Conservation (phyloP, 2,329 filamentous ascomycete genomes). For the Trichoderma sp. region DNA sequence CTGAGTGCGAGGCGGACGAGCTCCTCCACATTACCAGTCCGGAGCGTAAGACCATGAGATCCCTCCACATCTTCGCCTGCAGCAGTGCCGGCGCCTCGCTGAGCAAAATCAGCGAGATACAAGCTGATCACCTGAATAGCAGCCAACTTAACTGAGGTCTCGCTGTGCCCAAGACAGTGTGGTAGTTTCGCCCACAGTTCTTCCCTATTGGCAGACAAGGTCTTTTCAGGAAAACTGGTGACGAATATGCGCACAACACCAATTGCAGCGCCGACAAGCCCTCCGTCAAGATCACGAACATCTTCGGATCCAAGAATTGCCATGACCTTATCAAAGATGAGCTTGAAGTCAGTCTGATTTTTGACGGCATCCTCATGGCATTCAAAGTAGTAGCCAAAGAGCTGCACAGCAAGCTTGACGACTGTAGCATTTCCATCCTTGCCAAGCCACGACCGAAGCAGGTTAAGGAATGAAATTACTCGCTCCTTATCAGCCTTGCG, state of each 20-base stretch:
- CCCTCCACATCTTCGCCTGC: slow-evolving; percentile 60
- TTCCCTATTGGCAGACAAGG: slow-evolving; percentile 58
- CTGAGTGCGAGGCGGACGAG: slow-evolving; percentile 50
- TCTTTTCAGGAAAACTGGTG: slow-evolving; percentile 60
- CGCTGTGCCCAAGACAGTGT: slow-evolving; percentile 66
- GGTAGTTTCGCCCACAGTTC: slow-evolving; percentile 70
- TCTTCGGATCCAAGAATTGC: slow-evolving; percentile 55
- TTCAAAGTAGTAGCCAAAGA: slow-evolving; percentile 81
- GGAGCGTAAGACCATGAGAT: slow-evolving; percentile 67
- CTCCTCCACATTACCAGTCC: slow-evolving; percentile 60
- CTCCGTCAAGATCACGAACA: slow-evolving; percentile 57
- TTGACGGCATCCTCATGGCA: slow-evolving; percentile 56
- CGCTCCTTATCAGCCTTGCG: slow-evolving; percentile 71
- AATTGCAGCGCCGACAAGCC: slow-evolving; percentile 72
- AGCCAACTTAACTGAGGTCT: slow-evolving; percentile 72
- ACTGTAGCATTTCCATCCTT: slow-evolving; percentile 71
- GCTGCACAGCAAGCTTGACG: slow-evolving; percentile 70
- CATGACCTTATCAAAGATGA: slow-evolving; percentile 56
- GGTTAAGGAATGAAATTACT: slow-evolving; percentile 64
- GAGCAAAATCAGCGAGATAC: slow-evolving; percentile 79
- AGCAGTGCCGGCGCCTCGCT: slow-evolving; percentile 49
- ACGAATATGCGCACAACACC: slow-evolving; percentile 66
- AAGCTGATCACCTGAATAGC: slow-evolving; percentile 70
- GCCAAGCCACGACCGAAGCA: slow-evolving; percentile 73
- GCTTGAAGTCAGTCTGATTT: slow-evolving; percentile 64